A percentile compares a stretch with the other conserved stretches of the same genome.
phyloP scores from a whole-genome alignment of 2,329 filamentous ascomycete genomes.

The Bipolaris zeicola region DNA sequence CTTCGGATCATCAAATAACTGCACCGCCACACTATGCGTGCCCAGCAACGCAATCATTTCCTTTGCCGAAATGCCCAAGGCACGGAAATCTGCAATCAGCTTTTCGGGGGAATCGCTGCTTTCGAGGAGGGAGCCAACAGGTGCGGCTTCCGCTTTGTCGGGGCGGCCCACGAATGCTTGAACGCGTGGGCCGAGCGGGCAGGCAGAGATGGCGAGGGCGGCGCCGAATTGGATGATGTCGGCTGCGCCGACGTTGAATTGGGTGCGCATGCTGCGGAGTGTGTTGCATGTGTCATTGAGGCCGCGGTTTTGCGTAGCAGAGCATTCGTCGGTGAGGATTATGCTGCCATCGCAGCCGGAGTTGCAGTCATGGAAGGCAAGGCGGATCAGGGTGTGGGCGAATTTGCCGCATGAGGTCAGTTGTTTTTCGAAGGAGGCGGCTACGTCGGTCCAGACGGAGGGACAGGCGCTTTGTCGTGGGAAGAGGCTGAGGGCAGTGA shows the following conservation, averaged over 20 bases:
- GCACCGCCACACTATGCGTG: too few relatives aligned
- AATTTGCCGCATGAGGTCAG: constrained; percentile 27
- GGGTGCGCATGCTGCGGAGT: constrained; percentile 45
- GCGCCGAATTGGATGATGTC: constrained; percentile 39
- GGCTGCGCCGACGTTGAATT: constrained; percentile 43
- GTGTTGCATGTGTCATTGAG: constrained; percentile 51
- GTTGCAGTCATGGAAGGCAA: constrained; percentile 38
- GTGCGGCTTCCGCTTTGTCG: constrained; percentile 24
- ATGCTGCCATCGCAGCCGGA: constrained; percentile 36
- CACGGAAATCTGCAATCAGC: constrained; percentile 31
- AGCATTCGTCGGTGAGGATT: constrained; percentile 33
- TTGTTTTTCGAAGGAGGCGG: constrained; percentile 20
- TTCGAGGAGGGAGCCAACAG: constrained; percentile 18
- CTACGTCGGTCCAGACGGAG: constrained; percentile 25
- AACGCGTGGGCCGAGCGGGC: constrained; percentile 31
- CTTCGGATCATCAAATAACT: too few relatives aligned
- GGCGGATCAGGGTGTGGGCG: constrained; percentile 31
- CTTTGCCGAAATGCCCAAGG: constrained; percentile 33
- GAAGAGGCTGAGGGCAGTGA: constrained; percentile 1
- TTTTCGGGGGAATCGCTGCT: constrained; percentile 22
- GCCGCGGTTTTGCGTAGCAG: constrained; percentile 49
- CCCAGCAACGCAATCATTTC: too few relatives aligned
- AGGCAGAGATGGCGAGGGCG: constrained; percentile 28
- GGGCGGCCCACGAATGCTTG: constrained; percentile 28
- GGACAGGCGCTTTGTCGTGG: constrained; percentile 25